Percentiles rank a stretch among this genome's conserved stretches.
phyloP scores from a whole-genome alignment of 768 basidiomycete species.

The Terana coerulea region DNA sequence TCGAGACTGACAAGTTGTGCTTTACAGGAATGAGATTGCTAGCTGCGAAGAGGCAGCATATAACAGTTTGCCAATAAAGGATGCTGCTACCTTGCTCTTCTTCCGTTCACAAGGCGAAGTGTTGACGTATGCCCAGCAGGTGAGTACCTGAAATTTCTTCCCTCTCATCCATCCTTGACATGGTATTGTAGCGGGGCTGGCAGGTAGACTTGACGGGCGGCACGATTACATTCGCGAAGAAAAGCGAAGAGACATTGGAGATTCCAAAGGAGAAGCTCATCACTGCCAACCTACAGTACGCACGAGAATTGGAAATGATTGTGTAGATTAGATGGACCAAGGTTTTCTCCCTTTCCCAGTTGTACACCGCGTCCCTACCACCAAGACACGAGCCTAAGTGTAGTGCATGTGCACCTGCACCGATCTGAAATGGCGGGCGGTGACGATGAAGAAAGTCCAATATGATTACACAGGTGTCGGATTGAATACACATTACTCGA shows the following conservation, averaged over 20 bases:
- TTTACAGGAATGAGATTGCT: conserved; percentile 87
- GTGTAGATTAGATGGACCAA: conserved; percentile 43
- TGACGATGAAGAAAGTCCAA: conserved; percentile 15
- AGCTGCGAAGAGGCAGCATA: conserved; percentile 96
- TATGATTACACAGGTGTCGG: conserved; percentile 23
- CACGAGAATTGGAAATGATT: conserved; percentile 88
- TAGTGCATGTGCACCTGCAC: no score
- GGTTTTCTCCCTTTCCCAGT: neutral
- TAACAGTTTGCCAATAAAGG: conserved; percentile 82
- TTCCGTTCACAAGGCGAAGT: conserved; percentile 81
- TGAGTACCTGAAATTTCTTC: conserved; percentile 33
- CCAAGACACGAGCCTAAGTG: no score
- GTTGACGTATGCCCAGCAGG: conserved; percentile 76
- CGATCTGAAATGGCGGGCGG: neutral
- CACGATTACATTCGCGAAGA: conserved; percentile 75
- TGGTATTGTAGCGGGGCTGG: conserved; percentile 66
- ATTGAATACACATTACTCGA: conserved; percentile 35
- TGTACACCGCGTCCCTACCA: neutral
- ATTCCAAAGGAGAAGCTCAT: conserved; percentile 87
- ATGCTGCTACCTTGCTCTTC: conserved; percentile 89
- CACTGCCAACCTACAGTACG: conserved; percentile 70
- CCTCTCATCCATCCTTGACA: neutral
- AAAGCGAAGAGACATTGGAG: conserved; percentile 77
- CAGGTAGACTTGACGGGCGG: conserved; percentile 68
- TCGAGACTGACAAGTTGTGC: conserved; percentile 1